Conservation (phyloP, 1,284 basidiomycete species). For the Stygiomarasmius scandens region DNA sequence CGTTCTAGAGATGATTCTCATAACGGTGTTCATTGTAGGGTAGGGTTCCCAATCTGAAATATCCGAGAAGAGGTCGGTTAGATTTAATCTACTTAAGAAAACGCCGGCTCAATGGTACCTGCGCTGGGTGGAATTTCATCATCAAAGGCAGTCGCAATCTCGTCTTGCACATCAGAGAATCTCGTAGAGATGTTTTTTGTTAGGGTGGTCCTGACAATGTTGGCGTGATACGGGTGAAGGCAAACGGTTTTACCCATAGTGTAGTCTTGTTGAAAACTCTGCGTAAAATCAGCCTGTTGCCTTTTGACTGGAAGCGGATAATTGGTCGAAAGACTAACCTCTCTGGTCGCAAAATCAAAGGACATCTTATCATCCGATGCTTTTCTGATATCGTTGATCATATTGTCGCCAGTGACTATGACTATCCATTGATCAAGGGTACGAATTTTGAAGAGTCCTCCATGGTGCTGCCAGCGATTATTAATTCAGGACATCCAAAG, state of each 20-base stretch:
- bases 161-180: conserved; percentile 28
- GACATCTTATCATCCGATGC: conserved; percentile 36
- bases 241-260: background rate
- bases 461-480: background rate
- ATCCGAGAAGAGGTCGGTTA: too few species aligned
- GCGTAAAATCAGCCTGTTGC: conserved; percentile 1
- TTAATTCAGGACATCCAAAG: too few species aligned
- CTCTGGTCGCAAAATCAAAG: conserved; percentile 27
- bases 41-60: conserved; percentile 27
- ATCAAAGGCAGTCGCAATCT: conserved; percentile 22
- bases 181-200: conserved; percentile 24
- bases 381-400: conserved; percentile 37
- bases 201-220: conserved; percentile 24
- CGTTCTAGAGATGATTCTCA: conserved; percentile 25
- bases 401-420: conserved; percentile 22
- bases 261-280: background rate
- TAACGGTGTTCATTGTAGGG: conserved; percentile 18
- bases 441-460: background rate
- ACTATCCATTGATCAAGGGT: background rate
- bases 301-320: background rate
- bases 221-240: conserved; percentile 20
- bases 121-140: conserved; percentile 13
- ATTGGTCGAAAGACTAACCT: conserved; percentile 19
- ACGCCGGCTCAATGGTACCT: background rate
- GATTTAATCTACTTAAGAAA: background rate